phyloP scores from a whole-genome alignment of 1,284 basidiomycete genomes.

The Pseudozyma hubeiensis region DNA sequence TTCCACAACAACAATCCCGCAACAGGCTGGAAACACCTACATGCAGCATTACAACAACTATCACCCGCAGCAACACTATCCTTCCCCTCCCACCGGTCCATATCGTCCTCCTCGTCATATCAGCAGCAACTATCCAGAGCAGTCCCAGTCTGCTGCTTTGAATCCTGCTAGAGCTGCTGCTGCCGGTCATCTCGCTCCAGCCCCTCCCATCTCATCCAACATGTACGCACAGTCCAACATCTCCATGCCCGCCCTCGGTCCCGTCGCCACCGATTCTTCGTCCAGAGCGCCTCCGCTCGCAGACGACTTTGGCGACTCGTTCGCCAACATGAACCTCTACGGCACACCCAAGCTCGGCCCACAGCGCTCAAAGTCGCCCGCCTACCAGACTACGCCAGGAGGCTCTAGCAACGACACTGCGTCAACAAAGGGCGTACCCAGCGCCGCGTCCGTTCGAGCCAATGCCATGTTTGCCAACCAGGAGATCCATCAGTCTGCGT shows the following conservation, averaged over 20 bases:
- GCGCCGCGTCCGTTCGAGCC: conserved; percentile 40
- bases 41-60: conserved; percentile 26
- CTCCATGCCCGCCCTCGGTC: conserved; percentile 57
- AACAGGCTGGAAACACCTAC: conserved; percentile 10
- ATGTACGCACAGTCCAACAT: conserved; percentile 62
- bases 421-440: conserved; percentile 14
- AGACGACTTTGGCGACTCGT: conserved; percentile 54
- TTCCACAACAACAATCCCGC: conserved; percentile 14
- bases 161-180: conserved; percentile 23
- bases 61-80: conserved; percentile 21
- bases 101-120: conserved; percentile 31
- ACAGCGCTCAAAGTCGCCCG: conserved; percentile 37
- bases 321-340: conserved; percentile 55
- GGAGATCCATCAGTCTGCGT: conserved; percentile 60
- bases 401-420: neutral
- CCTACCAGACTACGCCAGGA: neutral
- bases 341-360: conserved; percentile 51
- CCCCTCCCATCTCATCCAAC: conserved; percentile 20
- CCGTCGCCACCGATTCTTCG: conserved; percentile 11
- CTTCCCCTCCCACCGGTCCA: conserved; percentile 22
- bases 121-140: conserved; percentile 42
- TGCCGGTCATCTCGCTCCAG: conserved; percentile 15
- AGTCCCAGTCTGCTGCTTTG: conserved; percentile 26
- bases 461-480: conserved; percentile 60
- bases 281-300: conserved; percentile 51